Base-by-base conservation (phyloP, 805 yeast species). In the Pichia cephalocereana region DNA sequence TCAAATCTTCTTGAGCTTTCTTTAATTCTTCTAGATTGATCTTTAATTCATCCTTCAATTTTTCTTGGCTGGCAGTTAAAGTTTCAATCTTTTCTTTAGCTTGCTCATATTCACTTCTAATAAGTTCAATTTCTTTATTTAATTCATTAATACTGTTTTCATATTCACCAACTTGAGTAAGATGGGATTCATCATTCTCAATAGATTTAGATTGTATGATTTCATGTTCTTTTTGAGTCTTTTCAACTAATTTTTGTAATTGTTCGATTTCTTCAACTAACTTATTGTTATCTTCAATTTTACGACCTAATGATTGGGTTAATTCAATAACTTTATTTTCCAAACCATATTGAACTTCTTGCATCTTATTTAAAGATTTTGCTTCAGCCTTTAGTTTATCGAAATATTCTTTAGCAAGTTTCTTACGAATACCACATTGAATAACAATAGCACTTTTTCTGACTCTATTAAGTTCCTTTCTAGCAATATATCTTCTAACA, bases 241-340 rank as follows among this genome's bases (percentile, higher is more conserved):
- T 82, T 32, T 74, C 78, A 50, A 87, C 71, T 26, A 73, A 68
- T 10, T 57, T 57, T 52, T 75, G 77, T 46, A 81, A 62, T 40
- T 70, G 63, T 67, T 76, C 74, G 44, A 90, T 77, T 58, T 85
- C 84, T 15, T 68, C 67, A 50, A 78, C 73, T 60, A 91, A 72
- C 52, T 75, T 76, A 69, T 83, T 83, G 66, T 90, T 90, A 57
- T 88, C 96, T 55, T 80, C 86, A 27, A 85, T 82, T 64, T 87
- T 86, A 37, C 80, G 68, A 0, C 96, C 79, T 52, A 91, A 72
- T 12, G 83, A 77, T 61, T 91, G 95, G 4, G 97, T 91, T 57
- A 93, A 77, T 66, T 90, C 95, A 55, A 93, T 89, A n/a, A 95
- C 97, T 73, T 95, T 93, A 68, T 93, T 93, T 67, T 93, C 99